Evolutionary conservation across 129 eudicot species (phyloP), one percentile per base, ranked within the genome.

Genomic region (Lactuca sativa): DNA sequence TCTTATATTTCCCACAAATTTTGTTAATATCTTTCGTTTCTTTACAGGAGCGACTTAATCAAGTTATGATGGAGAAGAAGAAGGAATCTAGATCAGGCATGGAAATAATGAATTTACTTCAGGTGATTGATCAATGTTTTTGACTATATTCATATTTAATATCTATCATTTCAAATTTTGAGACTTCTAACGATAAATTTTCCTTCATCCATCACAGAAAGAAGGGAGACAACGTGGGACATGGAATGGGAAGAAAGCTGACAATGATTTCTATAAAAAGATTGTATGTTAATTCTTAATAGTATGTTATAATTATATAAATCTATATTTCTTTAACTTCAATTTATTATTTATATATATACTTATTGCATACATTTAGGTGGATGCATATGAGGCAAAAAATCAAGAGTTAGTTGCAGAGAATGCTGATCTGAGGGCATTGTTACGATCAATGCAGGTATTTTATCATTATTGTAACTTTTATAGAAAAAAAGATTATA

Each of bases 191-290:
- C 52, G 21, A 49, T 8, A 67, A 67, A 25, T 67, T 59, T 67
- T 61, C 62, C 2, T 49, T 13, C 72, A 59, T 57, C 7, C 75
- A 60, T 54, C 13, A 74, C 83, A 95, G 99, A 95, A 95, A 95
- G 99, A 95, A 95, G 99, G 99, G 74, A 71, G 99, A 56, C 99
- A 90, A 58, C 97, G 99, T 69, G 99, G 99, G 47, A 95, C 97
- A 36, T 95, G 99, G 99, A 90, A 79, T 40, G 96, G 90, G 64
- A 95, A 95, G 89, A 95, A 95, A 75, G 78, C 97, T 56, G 99
- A 95, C 83, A 90, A 80, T 48, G 99, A 95, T 78, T 90, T 95
- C 81, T 86, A 95, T 59, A 95, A 90, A 72, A 95, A 95, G 76
- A 95, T 95, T 69, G 99, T 95, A 80, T 60, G 99, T 71, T 73